These are phyloP conservation scores for Talaromyces atroroseus DNA, from an alignment of 2,329 filamentous ascomycete genomes.

Conservation along the genomic window DNA sequence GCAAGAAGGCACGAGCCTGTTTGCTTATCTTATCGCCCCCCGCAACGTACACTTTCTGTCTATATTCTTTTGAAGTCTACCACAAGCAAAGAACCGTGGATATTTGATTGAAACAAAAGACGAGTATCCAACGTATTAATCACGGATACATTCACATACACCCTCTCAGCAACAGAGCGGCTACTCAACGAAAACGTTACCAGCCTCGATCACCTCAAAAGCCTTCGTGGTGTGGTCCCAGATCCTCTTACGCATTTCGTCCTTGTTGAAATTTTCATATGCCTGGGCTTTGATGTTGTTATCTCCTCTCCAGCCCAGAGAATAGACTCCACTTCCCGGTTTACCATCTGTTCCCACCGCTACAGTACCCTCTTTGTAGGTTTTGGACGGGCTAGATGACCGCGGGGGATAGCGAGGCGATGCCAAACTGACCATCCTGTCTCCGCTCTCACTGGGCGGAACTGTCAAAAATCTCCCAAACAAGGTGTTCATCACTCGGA, in stretches of 20 bases:
- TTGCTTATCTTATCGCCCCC: neutral
- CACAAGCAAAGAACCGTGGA: neutral
- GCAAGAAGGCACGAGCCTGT: neutral
- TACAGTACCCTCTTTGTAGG: neutral
- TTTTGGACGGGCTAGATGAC: neutral
- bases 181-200: constrained; percentile 1
- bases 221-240: constrained; percentile 10
- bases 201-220: constrained; percentile 7
- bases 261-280: constrained; percentile 11
- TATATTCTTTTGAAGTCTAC: neutral
- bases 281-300: neutral
- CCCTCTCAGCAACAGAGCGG: neutral
- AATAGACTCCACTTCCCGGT: constrained; percentile 8
- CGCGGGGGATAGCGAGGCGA: constrained; percentile 8
- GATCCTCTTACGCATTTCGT: constrained; percentile 9
- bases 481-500: constrained; percentile 1
- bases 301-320: constrained; percentile 8
- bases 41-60: neutral
- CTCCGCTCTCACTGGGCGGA: constrained; percentile 8
- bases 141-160: too few species aligned
- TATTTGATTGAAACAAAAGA: too few species aligned
- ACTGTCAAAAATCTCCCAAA: constrained; percentile 2
- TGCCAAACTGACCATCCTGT: constrained; percentile 11
- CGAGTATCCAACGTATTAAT: too few species aligned
- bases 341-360: constrained; percentile 6